A percentile compares a stretch with the other conserved stretches of the same genome.
Evolutionary conservation across 2,329 filamentous ascomycete genomes (phyloP).

Genomic region (Aspergillaceae sp.): DNA sequence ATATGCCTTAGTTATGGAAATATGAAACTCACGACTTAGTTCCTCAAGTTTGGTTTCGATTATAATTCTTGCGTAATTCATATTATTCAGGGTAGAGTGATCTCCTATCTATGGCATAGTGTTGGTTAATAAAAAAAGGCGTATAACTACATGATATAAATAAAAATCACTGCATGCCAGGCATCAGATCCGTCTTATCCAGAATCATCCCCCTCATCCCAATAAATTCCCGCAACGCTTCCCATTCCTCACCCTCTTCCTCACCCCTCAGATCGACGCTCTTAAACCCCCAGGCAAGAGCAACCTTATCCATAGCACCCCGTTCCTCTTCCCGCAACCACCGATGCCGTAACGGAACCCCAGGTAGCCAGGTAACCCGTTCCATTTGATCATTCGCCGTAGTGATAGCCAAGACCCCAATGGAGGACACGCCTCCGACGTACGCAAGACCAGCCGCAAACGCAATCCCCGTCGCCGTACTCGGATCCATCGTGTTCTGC

Average conservation of each 20-base stretch:
- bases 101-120: too few relatives aligned
- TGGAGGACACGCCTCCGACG: conserved; percentile 66
- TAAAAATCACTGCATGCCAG: conserved; percentile 66
- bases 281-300: conserved; percentile 84
- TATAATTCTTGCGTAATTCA: too few relatives aligned
- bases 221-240: conserved; percentile 72
- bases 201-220: conserved; percentile 79
- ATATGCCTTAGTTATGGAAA: conserved; percentile 25
- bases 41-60: conserved; percentile 9
- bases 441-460: conserved; percentile 79
- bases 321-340: conserved; percentile 89
- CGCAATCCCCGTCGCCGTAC: conserved; percentile 65
- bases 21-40: conserved; percentile 25
- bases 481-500: conserved; percentile 69
- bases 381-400: conserved; percentile 94
- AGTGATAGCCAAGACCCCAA: conserved; percentile 75
- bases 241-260: conserved; percentile 87
- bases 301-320: conserved; percentile 75
- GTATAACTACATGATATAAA: not conserved
- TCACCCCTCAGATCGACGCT: conserved; percentile 72
- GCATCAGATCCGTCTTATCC: conserved; percentile 82
- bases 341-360: conserved; percentile 68
- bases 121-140: too few relatives aligned
- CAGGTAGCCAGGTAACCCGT: conserved; percentile 80
- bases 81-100: too few relatives aligned